Percentiles rank a stretch among this genome's conserved stretches.
phyloP scores from a whole-genome alignment of 768 basidiomycete species.

The Strobilomyces dryophilus region DNA sequence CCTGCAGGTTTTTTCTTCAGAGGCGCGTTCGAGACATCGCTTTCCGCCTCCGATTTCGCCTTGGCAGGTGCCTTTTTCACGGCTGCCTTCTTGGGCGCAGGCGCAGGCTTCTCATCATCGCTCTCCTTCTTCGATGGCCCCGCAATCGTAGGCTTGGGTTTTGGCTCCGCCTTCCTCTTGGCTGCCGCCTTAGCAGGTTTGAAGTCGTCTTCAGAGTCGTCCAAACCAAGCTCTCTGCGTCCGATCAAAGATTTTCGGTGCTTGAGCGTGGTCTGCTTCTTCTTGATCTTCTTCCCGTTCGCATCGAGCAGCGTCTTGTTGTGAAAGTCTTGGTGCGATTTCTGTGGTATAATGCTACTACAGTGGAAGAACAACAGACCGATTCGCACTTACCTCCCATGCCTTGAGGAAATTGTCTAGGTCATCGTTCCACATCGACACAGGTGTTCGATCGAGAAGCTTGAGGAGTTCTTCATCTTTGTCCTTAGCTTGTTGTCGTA shows the following conservation, averaged over 20 bases:
- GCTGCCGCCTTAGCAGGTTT: conserved; percentile 46
- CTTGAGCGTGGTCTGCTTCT: conserved; percentile 52
- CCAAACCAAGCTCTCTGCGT: conserved; percentile 34
- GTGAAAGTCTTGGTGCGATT: conserved; percentile 40
- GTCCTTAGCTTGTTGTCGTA: conserved; percentile 71
- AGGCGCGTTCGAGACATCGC: conserved; percentile 27
- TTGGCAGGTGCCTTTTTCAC: conserved; percentile 32
- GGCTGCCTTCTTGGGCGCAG: conserved; percentile 29
- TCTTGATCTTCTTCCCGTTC: conserved; percentile 51
- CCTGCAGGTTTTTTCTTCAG: conserved; percentile 17
- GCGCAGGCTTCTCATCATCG: conserved; percentile 34
- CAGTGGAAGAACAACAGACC: background rate
- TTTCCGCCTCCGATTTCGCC: conserved; percentile 39
- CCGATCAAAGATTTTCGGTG: conserved; percentile 48
- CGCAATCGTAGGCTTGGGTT: conserved; percentile 24
- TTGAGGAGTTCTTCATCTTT: conserved; percentile 79
- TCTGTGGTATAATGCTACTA: conserved; percentile 26
- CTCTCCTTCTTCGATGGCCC: conserved; percentile 45
- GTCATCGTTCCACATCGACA: conserved; percentile 86
- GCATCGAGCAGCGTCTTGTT: conserved; percentile 43
- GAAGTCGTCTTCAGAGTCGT: conserved; percentile 52
- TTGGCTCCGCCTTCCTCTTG: conserved; percentile 34
- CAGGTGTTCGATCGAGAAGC: conserved; percentile 74
- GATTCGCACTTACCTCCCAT: conserved; percentile 68
- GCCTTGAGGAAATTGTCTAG: conserved; percentile 77